Conservation (phyloP, 179 eudicot species). For the Corrigiola litoralis region DNA sequence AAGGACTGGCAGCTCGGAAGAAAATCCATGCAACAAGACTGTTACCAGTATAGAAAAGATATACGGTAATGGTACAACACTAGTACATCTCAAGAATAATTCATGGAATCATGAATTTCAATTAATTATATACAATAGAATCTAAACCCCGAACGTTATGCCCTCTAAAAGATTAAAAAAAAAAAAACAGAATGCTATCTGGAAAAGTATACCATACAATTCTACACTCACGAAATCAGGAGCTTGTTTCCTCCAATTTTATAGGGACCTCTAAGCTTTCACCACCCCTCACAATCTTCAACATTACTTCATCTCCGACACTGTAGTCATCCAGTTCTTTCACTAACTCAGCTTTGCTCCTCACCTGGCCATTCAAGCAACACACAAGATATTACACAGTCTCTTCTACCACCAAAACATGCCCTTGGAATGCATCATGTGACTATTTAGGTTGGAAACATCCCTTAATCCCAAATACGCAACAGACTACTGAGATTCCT, state of each 20-base stretch:
- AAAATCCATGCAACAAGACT: no score
- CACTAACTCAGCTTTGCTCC: conserved; percentile 67
- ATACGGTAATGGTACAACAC: no score
- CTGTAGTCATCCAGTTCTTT: conserved; percentile 72
- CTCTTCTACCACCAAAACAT: not conserved
- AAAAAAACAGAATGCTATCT: no score
- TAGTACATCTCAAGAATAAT: no score
- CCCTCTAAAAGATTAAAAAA: no score
- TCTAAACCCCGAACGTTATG: not conserved
- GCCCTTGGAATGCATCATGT: no score
- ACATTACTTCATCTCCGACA: conserved; percentile 63
- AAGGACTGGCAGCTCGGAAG: no score
- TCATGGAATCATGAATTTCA: no score
- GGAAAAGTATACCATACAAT: not conserved
- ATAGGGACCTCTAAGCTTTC: conserved; percentile 66
- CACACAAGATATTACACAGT: not conserved
- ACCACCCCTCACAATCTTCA: conserved; percentile 64
- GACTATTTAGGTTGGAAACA: no score
- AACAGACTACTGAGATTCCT: no score
- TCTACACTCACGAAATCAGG: conserved; percentile 10
- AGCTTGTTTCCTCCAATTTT: conserved; percentile 60
- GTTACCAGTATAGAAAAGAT: no score
- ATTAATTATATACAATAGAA: not conserved
- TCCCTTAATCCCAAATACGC: no score
- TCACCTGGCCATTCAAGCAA: conserved; percentile 53